Base-by-base conservation (phyloP, 1,139 yeast species). In the Suhomyces coccinellae region DNA sequence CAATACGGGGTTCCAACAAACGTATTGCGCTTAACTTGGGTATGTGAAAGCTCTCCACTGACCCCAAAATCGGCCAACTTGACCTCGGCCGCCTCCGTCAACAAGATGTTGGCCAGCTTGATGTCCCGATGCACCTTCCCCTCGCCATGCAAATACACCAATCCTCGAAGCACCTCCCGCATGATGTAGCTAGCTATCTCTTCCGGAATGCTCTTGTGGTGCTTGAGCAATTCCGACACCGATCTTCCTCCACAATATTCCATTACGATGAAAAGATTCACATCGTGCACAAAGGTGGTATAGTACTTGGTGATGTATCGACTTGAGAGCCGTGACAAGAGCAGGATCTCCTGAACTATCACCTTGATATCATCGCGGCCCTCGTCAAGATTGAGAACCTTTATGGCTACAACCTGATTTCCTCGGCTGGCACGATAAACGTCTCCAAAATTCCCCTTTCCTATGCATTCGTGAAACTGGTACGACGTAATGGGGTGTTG, bases 161-260 rank as follows among this genome's bases (percentile, higher is more conserved):
- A 71, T 0, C 95, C 96, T 41, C 65, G 63, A 33, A 86, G 69
- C 1, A 85, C 83, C 38, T 79, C 84, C 44, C 79, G 66, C 38
- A 83, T 71, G 20, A 87, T 80, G 52, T 69, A 81, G 3, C 87
- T 75, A 5, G 80, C 81, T 13, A 77, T 70, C 4, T 73, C 73
- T 54, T 87, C 96, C 16, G 71, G 71, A 36, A 88, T 63, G 36
- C 65, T 70, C 43, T 75, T 77, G 41, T 50, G 47, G 38, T 47
- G 49, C 44, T 49, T 49, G 40, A 59, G 45, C 50, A 90, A 71
- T 57, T 89, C 96, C 1, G 88, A 77, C 63, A 96, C 87, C 2
- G 96, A 87, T 0, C 97, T 96, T 17, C 95, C 96, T 11, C 91
- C 95, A 65, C 97, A 90, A 60, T 79, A 87, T 61, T 90, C 97